phyloP scores from a whole-genome alignment of 1,284 basidiomycete genomes.

The Trichosporon sp. region DNA sequence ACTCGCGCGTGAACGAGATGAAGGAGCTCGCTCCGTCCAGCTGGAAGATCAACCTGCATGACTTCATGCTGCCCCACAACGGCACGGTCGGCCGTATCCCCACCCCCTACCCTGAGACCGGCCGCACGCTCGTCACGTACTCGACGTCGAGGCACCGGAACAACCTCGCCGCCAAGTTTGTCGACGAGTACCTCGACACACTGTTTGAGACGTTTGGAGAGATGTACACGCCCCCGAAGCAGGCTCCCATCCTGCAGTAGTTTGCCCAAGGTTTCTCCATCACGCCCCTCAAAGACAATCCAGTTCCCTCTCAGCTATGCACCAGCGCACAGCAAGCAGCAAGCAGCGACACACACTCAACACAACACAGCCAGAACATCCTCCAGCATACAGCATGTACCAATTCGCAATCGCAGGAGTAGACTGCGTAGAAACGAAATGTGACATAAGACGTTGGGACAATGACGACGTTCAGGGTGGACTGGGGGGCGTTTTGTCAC shows the following conservation, averaged over 20 bases:
- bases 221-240: background rate
- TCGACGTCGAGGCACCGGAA: background rate
- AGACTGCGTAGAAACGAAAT: too few relatives aligned
- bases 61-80: slow-evolving; percentile 16
- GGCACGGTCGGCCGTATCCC: slow-evolving; percentile 12
- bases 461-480: background rate
- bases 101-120: background rate
- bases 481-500: background rate
- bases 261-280: too few relatives aligned
- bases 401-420: too few relatives aligned
- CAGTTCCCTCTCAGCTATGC: too few relatives aligned
- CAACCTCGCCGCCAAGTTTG: background rate
- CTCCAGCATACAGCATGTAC: background rate
- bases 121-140: background rate
- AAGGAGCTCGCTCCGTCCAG: background rate
- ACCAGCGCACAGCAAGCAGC: too few relatives aligned
- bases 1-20: background rate
- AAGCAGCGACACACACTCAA: background rate
- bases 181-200: slow-evolving; percentile 3
- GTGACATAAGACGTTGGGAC: too few relatives aligned
- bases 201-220: background rate
- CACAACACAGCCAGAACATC: background rate
- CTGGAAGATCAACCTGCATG: background rate
- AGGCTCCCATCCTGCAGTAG: background rate
- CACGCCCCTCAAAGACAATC: too few relatives aligned